phyloP scores from a whole-genome alignment of 78 protist genomes.

The Bigelowiella natans region DNA sequence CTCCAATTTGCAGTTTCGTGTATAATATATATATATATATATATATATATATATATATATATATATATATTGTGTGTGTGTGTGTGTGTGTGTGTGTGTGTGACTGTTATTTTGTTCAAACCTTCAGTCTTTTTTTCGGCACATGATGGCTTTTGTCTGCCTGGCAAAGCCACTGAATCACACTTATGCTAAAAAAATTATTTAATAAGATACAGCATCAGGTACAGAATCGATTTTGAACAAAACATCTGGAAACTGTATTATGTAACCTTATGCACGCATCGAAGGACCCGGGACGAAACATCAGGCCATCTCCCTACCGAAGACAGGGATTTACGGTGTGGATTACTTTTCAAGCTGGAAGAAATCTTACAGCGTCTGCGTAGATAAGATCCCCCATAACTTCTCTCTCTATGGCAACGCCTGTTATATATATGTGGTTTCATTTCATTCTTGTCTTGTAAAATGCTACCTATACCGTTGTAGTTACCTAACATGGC shows the following conservation, averaged over 20 bases:
- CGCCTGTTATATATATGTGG: background rate
- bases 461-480: background rate
- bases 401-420: background rate
- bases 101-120: no score
- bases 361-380: background rate
- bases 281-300: background rate
- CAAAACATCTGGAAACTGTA: no score
- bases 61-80: no score
- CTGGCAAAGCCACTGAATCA: constrained; percentile 49
- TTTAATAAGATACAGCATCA: no score
- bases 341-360: background rate
- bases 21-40: background rate
- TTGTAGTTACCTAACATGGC: constrained; percentile 19
- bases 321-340: background rate
- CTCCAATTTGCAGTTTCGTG: no score
- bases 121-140: constrained; percentile 17
- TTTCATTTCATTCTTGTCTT: background rate
- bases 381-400: background rate
- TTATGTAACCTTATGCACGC: background rate
- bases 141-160: background rate
- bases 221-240: no score
- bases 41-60: background rate
- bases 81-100: no score
- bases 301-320: background rate
- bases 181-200: constrained; percentile 29